These are phyloP conservation scores for Eudorina sp. DNA, from an alignment of 139 green algal species.

Conservation along the genomic window DNA sequence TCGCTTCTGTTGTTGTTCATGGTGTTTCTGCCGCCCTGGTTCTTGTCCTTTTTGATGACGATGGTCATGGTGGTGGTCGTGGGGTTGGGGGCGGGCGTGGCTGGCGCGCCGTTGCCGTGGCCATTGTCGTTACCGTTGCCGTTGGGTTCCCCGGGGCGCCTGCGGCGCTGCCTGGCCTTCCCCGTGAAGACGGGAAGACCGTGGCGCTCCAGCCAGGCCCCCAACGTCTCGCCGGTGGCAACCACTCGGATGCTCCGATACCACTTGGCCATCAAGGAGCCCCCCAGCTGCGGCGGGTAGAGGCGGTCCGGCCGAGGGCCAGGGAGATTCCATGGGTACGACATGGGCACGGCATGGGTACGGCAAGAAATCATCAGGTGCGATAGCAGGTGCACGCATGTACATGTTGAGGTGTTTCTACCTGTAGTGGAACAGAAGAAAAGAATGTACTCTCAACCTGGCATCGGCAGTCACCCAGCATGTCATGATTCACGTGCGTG, in stretches of 20 bases:
- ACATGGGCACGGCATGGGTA: too few relatives aligned
- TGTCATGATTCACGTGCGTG: too few relatives aligned
- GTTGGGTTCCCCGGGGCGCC: too few relatives aligned
- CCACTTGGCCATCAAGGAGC: slow-evolving; percentile 27
- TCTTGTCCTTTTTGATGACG: neutral
- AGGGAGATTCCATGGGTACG: too few relatives aligned
- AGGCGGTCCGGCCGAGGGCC: too few relatives aligned
- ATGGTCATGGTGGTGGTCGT: neutral
- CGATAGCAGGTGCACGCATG: too few relatives aligned
- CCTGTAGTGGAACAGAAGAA: too few relatives aligned
- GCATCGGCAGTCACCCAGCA: too few relatives aligned
- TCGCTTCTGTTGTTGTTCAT: neutral
- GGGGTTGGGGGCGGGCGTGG: neutral
- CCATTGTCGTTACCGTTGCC: neutral
- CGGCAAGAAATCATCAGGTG: too few relatives aligned
- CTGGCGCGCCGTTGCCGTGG: neutral
- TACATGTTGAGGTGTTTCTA: too few relatives aligned
- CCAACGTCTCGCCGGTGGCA: neutral
- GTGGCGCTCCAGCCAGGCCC: slow-evolving; percentile 17
- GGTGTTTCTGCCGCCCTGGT: neutral
- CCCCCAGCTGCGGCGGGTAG: slow-evolving; percentile 20
- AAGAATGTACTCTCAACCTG: too few relatives aligned
- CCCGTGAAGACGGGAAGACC: too few relatives aligned
- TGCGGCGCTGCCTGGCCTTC: neutral
- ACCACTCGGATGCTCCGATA: slow-evolving; percentile 23